Evolutionary conservation across 805 yeast genomes (phyloP).

Genomic region (Vanderwaltozyma yarrowii): DNA sequence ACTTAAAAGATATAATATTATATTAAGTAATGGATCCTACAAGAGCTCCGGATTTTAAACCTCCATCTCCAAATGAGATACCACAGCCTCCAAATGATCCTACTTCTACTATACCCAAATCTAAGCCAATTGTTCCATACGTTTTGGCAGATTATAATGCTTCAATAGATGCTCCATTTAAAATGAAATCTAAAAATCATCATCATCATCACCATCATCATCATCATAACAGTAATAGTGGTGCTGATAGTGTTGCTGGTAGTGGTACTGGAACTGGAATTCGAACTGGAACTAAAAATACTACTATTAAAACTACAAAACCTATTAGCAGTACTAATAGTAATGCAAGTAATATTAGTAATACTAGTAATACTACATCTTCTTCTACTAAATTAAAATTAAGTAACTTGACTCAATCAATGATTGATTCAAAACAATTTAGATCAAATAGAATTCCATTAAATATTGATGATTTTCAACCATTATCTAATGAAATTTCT

Average conservation of each 20-base stretch:
- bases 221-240: not conserved
- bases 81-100: constrained; percentile 58
- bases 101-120: constrained; percentile 56
- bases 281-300: too few relatives aligned
- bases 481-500: constrained; percentile 37
- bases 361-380: too few relatives aligned
- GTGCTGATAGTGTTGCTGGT: not conserved
- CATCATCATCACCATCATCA: not conserved
- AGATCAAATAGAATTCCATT: constrained; percentile 34
- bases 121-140: constrained; percentile 66
- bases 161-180: constrained; percentile 59
- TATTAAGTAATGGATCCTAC: constrained; percentile 73
- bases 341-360: too few relatives aligned
- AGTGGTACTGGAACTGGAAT: too few relatives aligned
- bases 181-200: constrained; percentile 3
- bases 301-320: too few relatives aligned
- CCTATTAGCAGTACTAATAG: too few relatives aligned
- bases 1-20: too few relatives aligned
- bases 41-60: constrained; percentile 80
- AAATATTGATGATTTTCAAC: constrained; percentile 48
- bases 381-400: too few relatives aligned
- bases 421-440: not conserved
- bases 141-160: constrained; percentile 67
- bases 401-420: not conserved
- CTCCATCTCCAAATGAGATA: constrained; percentile 61